Evolutionary conservation across 2,329 filamentous ascomycete genomes (phyloP).

Genomic region (Fusarium sp.): DNA sequence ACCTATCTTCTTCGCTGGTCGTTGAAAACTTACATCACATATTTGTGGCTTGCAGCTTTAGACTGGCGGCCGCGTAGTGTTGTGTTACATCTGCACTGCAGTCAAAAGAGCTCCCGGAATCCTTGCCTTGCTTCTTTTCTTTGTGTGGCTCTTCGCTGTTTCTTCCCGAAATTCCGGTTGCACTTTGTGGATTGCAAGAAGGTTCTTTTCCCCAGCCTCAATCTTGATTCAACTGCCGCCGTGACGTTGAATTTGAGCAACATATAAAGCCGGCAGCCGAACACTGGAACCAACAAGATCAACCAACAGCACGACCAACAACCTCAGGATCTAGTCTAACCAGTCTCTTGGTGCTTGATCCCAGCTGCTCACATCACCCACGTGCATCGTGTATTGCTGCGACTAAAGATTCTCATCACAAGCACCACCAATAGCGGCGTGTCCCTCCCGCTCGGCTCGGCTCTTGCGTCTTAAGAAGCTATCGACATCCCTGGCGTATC

Average conservation of each 20-base stretch:
- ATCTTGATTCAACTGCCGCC: neutral
- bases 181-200: neutral
- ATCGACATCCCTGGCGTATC: conserved; percentile 29
- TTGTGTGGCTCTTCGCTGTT: conserved; percentile 8
- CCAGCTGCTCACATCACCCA: conserved; percentile 27
- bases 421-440: conserved; percentile 38
- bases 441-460: conserved; percentile 40
- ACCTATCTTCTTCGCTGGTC: conserved; percentile 30
- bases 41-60: conserved; percentile 30
- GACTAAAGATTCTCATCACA: conserved; percentile 39
- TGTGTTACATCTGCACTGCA: conserved; percentile 33
- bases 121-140: conserved; percentile 15
- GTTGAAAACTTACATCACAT: conserved; percentile 37
- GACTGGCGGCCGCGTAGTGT: conserved; percentile 10
- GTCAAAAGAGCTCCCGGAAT: conserved; percentile 12
- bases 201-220: neutral
- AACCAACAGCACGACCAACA: neutral
- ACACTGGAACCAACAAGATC: conserved; percentile 7
- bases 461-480: conserved; percentile 30
- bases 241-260: neutral
- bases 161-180: conserved; percentile 2
- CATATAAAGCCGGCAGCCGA: neutral
- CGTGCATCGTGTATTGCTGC: conserved; percentile 40
- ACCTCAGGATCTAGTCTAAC: neutral
- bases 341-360: conserved; percentile 18